Evolutionary conservation across 768 basidiomycete species (phyloP).

Genomic region (Leccinum ochraceum): DNA sequence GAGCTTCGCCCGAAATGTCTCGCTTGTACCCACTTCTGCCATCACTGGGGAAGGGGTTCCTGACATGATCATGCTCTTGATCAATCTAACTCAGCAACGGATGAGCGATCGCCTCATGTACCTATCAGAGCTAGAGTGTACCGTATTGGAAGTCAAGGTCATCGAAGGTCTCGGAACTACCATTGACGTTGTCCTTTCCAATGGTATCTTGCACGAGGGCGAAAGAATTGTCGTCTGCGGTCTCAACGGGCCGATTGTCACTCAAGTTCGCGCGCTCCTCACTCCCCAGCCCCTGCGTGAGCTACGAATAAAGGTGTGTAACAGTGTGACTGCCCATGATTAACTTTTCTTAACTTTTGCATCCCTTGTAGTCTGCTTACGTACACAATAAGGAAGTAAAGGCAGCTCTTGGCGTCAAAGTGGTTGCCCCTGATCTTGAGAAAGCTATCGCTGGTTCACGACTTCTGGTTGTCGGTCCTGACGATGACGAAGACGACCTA

Average conservation of each 20-base stretch:
- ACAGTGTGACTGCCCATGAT: conserved; percentile 15
- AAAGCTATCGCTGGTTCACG: conserved; percentile 98
- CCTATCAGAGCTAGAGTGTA: conserved; percentile 94
- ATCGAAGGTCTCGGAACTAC: conserved; percentile 98
- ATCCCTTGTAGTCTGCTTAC: conserved; percentile 71
- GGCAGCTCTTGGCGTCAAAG: conserved; percentile 95
- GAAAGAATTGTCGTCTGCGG: conserved; percentile 97
- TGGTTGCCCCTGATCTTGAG: conserved; percentile 92
- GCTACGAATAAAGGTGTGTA: conserved; percentile 85
- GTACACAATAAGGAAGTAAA: conserved; percentile 98
- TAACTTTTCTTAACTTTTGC: conserved; percentile 5
- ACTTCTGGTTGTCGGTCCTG: conserved; percentile 87
- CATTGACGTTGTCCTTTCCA: conserved; percentile 94
- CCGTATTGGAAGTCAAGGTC: conserved; percentile 98
- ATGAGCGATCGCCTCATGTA: conserved; percentile 99
- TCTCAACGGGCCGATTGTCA: conserved; percentile 95
- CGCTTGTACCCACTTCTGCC: conserved; percentile 96
- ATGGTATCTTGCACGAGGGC: conserved; percentile 88
- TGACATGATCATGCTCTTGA: conserved; percentile 98
- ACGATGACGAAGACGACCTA: conserved; percentile 95
- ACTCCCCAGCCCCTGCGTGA: conserved; percentile 97
- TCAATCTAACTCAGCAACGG: conserved; percentile 95
- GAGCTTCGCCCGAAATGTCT: conserved; percentile 90
- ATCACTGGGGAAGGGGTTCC: conserved; percentile 98
- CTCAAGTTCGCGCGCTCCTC: conserved; percentile 88